Percentiles rank a stretch among this genome's conserved stretches.
Conservation (phyloP, 2,329 filamentous ascomycete species). For the Trichophyton verrucosum region DNA sequence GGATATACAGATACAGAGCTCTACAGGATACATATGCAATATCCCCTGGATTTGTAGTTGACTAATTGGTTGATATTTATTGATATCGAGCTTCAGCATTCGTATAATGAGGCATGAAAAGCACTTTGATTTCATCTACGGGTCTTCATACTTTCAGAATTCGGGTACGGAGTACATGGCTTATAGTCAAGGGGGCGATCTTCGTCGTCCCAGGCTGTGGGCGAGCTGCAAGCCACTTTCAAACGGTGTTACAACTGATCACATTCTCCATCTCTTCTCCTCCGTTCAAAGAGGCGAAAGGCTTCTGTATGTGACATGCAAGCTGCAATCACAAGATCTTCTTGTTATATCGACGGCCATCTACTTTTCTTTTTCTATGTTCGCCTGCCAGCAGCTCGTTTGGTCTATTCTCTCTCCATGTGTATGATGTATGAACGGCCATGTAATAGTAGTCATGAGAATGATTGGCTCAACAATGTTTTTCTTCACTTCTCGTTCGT, state of each 20-base stretch:
- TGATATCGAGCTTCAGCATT: background rate
- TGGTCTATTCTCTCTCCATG: background rate
- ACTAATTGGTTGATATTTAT: too few relatives aligned
- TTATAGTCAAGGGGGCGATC: background rate
- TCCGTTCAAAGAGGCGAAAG: background rate
- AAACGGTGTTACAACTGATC: conserved; percentile 2
- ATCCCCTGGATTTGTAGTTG: background rate
- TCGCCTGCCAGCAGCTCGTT: background rate
- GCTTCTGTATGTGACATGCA: conserved; percentile 1
- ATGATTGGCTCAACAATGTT: background rate
- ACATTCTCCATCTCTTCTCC: background rate
- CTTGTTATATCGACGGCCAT: background rate
- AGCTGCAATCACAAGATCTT: conserved; percentile 2
- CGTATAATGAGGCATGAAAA: background rate
- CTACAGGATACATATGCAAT: background rate
- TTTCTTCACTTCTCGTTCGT: background rate
- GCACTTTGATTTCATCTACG: background rate
- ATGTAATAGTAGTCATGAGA: background rate
- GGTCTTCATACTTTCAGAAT: background rate
- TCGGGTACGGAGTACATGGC: background rate
- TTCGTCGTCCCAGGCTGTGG: background rate
- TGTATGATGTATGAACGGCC: background rate
- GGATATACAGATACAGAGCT: background rate
- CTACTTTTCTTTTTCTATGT: background rate
- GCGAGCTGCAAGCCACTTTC: background rate